Conservation (phyloP, 768 basidiomycete genomes). For the Tubosaeta sp. region DNA sequence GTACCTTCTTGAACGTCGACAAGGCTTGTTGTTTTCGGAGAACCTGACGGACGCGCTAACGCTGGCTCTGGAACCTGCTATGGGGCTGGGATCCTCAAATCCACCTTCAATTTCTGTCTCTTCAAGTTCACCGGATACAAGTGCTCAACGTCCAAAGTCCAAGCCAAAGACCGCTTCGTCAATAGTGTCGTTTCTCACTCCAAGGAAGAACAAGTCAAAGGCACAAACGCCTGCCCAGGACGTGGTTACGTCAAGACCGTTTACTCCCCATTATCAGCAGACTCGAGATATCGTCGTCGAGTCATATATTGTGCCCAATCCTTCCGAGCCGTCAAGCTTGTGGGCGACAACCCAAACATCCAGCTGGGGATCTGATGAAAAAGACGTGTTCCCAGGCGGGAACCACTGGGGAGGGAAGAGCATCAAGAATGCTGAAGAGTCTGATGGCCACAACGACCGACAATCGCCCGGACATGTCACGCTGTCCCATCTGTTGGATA, state of each 20-base stretch:
- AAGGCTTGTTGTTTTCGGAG: conserved; percentile 87
- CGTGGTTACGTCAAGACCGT: conserved; percentile 63
- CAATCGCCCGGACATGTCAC: conserved; percentile 48
- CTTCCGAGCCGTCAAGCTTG: conserved; percentile 43
- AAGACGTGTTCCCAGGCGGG: conserved; percentile 63
- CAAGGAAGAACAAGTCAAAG: conserved; percentile 59
- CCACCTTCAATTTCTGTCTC: conserved; percentile 23
- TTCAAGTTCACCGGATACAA: conserved; percentile 27
- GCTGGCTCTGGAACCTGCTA: conserved; percentile 60
- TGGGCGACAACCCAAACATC: conserved; percentile 58
- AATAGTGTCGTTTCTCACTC: conserved; percentile 75
- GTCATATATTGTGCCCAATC: conserved; percentile 59
- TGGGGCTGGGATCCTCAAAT: conserved; percentile 34
- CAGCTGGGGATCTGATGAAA: conserved; percentile 58
- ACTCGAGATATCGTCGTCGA: conserved; percentile 70
- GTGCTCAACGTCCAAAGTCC: conserved; percentile 40
- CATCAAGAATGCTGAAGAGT: conserved; percentile 18
- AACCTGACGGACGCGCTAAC: conserved; percentile 87
- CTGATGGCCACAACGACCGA: conserved; percentile 23
- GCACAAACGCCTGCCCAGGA: conserved; percentile 45
- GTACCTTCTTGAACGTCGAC: conserved; percentile 79
- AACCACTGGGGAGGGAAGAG: conserved; percentile 39
- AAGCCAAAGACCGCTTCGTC: conserved; percentile 55
- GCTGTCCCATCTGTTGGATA: conserved; percentile 83
- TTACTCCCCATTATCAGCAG: conserved; percentile 78